phyloP scores from a whole-genome alignment of 2,329 filamentous ascomycete genomes.

The Sporothrix schenckii region DNA sequence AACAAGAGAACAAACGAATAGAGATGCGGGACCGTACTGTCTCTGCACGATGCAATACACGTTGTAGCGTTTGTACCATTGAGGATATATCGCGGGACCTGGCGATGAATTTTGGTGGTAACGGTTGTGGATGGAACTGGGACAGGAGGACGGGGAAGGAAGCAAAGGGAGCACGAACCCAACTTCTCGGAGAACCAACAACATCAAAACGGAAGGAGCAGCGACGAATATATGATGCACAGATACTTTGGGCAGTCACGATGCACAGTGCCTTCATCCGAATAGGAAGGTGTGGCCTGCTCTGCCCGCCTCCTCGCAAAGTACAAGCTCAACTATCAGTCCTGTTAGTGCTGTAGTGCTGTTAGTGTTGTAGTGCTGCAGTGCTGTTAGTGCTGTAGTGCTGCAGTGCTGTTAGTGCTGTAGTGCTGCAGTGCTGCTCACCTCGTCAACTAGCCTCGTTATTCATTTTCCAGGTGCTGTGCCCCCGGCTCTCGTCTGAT shows the following conservation, averaged over 20 bases:
- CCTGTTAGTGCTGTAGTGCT: no score
- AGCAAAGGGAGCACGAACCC: background rate
- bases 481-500: background rate
- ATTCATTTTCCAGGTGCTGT: slow-evolving; percentile 15
- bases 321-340: no score
- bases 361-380: no score
- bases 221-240: background rate
- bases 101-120: background rate
- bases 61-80: no score
- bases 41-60: no score
- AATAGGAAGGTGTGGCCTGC: background rate
- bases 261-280: background rate
- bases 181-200: no score
- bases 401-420: no score
- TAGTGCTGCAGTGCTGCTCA: background rate
- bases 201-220: background rate
- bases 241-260: background rate
- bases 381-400: background rate
- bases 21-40: no score
- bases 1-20: background rate
- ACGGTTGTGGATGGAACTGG: background rate
- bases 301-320: no score
- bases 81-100: background rate
- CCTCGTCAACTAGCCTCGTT: slow-evolving; percentile 7
- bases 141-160: background rate